Percentiles rank a stretch among this genome's conserved stretches.
phyloP scores from a whole-genome alignment of 352 stramenopile species.

The Pythium pectinolyticum region DNA sequence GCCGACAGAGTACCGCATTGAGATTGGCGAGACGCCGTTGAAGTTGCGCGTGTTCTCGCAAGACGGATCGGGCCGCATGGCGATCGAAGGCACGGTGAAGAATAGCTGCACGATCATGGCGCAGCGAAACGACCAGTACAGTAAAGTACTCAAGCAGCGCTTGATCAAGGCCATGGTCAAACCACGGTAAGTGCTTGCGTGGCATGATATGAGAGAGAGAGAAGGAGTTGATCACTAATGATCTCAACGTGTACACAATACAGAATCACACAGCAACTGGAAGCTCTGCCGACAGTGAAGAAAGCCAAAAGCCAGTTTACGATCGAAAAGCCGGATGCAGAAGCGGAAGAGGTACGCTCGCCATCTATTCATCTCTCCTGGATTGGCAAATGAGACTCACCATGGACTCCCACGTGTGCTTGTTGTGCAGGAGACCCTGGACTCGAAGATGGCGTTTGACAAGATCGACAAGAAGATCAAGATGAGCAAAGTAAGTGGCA shows the following conservation, averaged over 20 bases:
- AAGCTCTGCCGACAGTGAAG: constrained; percentile 76
- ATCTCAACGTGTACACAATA: neutral
- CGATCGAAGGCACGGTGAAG: constrained; percentile 84
- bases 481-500: constrained; percentile 75
- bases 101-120: constrained; percentile 87
- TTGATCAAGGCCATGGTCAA: constrained; percentile 88
- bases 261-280: constrained; percentile 74
- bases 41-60: constrained; percentile 86
- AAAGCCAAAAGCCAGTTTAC: constrained; percentile 82
- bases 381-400: too few relatives aligned
- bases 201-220: neutral
- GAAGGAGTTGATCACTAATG: neutral
- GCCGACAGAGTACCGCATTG: constrained; percentile 80
- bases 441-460: constrained; percentile 47
- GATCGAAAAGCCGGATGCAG: constrained; percentile 71
- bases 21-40: constrained; percentile 73
- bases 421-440: constrained; percentile 20
- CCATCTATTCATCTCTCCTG: too few relatives aligned
- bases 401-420: too few relatives aligned
- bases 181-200: constrained; percentile 30
- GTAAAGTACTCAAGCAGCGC: constrained; percentile 79
- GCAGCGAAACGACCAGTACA: constrained; percentile 83
- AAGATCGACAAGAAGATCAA: constrained; percentile 88
- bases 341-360: constrained; percentile 60
- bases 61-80: constrained; percentile 84